Evolutionary conservation across 352 stramenopile species (phyloP).

Genomic region (Pythium aphanidermatum): DNA sequence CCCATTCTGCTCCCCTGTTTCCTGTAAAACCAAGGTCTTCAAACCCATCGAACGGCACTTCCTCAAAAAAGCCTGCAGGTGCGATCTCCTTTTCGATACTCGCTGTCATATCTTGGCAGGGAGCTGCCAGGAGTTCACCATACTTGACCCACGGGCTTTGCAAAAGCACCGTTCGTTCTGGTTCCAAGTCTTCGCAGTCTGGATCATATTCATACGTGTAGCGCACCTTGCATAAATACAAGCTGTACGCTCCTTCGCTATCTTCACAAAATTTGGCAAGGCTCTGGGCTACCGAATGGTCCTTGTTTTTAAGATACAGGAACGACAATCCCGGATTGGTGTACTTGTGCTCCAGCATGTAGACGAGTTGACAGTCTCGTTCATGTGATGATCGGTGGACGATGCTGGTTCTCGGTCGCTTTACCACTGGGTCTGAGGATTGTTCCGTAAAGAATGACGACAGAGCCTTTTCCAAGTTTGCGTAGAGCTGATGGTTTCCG

Average conservation of each 20-base stretch:
- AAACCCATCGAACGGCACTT: conserved; percentile 3
- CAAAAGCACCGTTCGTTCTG: conserved; percentile 5
- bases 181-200: conserved; percentile 1
- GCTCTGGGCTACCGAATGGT: conserved; percentile 4
- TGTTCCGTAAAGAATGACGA: conserved; percentile 5
- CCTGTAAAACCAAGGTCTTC: conserved; percentile 5
- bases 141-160: conserved; percentile 13
- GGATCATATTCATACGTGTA: conserved; percentile 8
- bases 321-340: conserved; percentile 7
- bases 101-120: conserved; percentile 1
- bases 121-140: not conserved
- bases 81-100: conserved; percentile 9
- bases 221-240: conserved; percentile 13
- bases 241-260: not conserved
- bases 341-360: conserved; percentile 20
- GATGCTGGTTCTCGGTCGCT: not conserved
- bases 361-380: conserved; percentile 13
- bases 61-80: conserved; percentile 13
- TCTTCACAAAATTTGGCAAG: conserved; percentile 14
- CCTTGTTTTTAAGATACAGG: conserved; percentile 18
- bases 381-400: not conserved
- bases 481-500: not conserved
- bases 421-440: not conserved
- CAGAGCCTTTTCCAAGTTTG: not conserved
- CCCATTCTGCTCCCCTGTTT: conserved; percentile 3